Conservation (phyloP, 2,329 filamentous ascomycete genomes). For the Stachybotrys elegans region DNA sequence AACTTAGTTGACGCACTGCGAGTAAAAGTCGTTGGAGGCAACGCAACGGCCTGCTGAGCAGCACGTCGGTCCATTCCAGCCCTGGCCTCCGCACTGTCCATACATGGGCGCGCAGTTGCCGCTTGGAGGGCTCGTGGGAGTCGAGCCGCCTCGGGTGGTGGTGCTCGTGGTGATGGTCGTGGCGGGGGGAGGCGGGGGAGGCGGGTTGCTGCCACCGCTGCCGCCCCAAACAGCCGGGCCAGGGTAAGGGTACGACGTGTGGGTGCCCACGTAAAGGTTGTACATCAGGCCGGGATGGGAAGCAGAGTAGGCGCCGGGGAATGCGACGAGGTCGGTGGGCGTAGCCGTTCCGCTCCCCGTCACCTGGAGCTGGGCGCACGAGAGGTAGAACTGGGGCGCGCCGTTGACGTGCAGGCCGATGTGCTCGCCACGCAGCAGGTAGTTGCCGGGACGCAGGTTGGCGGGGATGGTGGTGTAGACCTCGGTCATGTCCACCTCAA, state of each 20-base stretch:
- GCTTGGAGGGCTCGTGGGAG: background rate
- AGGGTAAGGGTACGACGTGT: constrained; percentile 24
- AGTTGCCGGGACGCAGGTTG: constrained; percentile 22
- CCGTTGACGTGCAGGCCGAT: constrained; percentile 28
- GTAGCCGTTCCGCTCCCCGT: constrained; percentile 22
- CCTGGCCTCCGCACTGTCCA: background rate
- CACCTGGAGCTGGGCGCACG: constrained; percentile 29
- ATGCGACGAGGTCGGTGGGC: constrained; percentile 22
- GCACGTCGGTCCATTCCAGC: constrained; percentile 1
- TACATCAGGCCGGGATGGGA: constrained; percentile 26
- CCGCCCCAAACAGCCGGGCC: constrained; percentile 26
- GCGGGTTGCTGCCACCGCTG: background rate
- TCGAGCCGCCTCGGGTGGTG: background rate
- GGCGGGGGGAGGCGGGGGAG: too few relatives aligned
- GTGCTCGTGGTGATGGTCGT: background rate
- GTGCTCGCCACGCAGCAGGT: constrained; percentile 32
- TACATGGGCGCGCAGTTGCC: background rate
- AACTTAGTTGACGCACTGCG: too few relatives aligned
- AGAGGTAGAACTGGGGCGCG: constrained; percentile 28
- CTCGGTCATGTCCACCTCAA: constrained; percentile 23
- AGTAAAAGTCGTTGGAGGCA: background rate
- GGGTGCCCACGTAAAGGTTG: constrained; percentile 30
- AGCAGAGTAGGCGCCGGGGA: constrained; percentile 28
- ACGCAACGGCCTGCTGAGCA: background rate
- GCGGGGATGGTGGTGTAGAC: constrained; percentile 27